These are phyloP conservation scores for Saitozyma sp. DNA, from an alignment of 768 basidiomycete genomes.

Conservation along the genomic window DNA sequence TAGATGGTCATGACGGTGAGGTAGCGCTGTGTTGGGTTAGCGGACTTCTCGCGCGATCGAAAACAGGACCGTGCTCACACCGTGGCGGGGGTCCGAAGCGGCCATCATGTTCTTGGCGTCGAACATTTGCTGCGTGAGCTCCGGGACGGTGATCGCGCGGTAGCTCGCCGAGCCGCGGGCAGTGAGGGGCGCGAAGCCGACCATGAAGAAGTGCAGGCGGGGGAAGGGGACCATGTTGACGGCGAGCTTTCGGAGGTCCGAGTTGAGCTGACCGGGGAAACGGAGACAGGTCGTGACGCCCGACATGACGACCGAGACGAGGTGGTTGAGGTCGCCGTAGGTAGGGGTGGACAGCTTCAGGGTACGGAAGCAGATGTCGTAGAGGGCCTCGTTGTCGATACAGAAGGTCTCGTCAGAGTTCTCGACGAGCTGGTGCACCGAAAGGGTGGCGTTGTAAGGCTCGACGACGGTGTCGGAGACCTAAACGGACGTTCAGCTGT, in stretches of 20 bases:
- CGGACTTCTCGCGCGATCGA: background rate
- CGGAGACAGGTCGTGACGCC: constrained; percentile 98
- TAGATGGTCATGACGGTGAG: constrained; percentile 96
- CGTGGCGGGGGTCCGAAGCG: constrained; percentile 92
- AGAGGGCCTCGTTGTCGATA: constrained; percentile 98
- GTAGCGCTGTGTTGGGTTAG: constrained; percentile 62
- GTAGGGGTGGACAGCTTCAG: constrained; percentile 93
- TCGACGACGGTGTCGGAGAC: constrained; percentile 98
- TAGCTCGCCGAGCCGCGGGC: constrained; percentile 78
- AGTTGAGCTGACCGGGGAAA: constrained; percentile 99
- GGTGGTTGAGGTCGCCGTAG: constrained; percentile 96
- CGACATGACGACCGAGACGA: constrained; percentile 97
- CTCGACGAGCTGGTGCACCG: constrained; percentile 97
- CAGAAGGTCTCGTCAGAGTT: constrained; percentile 99
- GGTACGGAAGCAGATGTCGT: constrained; percentile 98
- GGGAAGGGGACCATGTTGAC: constrained; percentile 98
- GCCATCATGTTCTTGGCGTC: constrained; percentile 83
- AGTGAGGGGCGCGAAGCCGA: constrained; percentile 87
- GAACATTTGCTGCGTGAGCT: constrained; percentile 99
- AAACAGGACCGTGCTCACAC: constrained; percentile 50
- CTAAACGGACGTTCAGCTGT: constrained; percentile 34
- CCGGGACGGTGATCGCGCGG: constrained; percentile 94
- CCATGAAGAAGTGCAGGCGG: constrained; percentile 94
- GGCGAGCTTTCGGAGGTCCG: constrained; percentile 91
- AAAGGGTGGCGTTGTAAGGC: constrained; percentile 98